Conservation (phyloP, 2,329 filamentous ascomycete species). For the Verruconis gallopava region DNA sequence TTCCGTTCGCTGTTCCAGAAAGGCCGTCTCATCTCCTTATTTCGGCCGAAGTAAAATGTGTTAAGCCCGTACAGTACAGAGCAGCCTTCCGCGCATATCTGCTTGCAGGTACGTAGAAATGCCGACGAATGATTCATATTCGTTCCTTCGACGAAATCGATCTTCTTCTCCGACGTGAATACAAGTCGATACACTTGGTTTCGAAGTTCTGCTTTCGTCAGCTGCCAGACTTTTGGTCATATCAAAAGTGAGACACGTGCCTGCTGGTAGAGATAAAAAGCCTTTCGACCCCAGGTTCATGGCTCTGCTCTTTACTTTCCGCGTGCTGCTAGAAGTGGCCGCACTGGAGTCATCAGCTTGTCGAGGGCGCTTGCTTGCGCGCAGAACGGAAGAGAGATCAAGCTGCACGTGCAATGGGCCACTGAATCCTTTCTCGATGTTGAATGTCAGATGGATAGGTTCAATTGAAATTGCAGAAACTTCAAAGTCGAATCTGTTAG, state of each 20-base stretch:
- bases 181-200: constrained; percentile 34
- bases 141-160: constrained; percentile 24
- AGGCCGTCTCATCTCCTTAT: constrained; percentile 22
- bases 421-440: constrained; percentile 31
- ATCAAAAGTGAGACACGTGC: not conserved
- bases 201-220: constrained; percentile 26
- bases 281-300: constrained; percentile 12
- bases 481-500: constrained; percentile 11
- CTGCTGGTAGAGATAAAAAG: constrained; percentile 25
- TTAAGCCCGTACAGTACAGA: constrained; percentile 39
- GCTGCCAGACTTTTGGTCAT: not conserved
- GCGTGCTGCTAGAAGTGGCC: too few species aligned
- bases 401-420: constrained; percentile 20
- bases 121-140: constrained; percentile 30
- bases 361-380: not conserved
- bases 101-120: constrained; percentile 33
- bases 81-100: constrained; percentile 32
- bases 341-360: not conserved
- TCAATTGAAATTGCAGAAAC: constrained; percentile 5
- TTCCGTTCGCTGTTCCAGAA: constrained; percentile 30
- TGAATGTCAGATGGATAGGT: constrained; percentile 31
- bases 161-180: constrained; percentile 20
- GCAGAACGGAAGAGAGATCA: not conserved
- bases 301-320: constrained; percentile 4
- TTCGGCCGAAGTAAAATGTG: constrained; percentile 31